Evolutionary conservation across 352 stramenopile species (phyloP).

Genomic region (Pseudoperonospora humuli): DNA sequence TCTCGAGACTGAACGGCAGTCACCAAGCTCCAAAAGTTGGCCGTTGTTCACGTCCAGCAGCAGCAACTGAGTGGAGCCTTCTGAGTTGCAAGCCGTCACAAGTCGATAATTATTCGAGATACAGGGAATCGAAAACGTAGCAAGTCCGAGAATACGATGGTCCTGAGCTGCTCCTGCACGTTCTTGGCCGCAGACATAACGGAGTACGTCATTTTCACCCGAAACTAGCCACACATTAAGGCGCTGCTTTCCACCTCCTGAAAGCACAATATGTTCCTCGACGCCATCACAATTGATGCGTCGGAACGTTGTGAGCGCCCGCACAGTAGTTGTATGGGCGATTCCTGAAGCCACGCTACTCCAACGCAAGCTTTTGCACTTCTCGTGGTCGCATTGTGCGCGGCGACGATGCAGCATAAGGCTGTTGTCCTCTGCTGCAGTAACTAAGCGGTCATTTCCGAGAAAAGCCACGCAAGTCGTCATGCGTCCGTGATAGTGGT

Average conservation of each 20-base stretch:
- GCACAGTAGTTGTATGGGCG: slow-evolving; percentile 77
- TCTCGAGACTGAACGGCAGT: slow-evolving; percentile 44
- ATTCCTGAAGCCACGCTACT: slow-evolving; percentile 41
- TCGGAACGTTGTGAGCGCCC: slow-evolving; percentile 47
- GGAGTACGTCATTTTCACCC: slow-evolving; percentile 25
- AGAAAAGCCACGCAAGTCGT: slow-evolving; percentile 54
- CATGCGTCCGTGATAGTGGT: slow-evolving; percentile 69
- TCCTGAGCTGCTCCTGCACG: slow-evolving; percentile 52
- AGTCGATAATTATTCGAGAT: slow-evolving; percentile 31
- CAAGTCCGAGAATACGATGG: slow-evolving; percentile 74
- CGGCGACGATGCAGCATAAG: slow-evolving; percentile 56
- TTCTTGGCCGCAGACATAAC: slow-evolving; percentile 60
- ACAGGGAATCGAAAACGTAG: slow-evolving; percentile 36
- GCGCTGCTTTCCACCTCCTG: slow-evolving; percentile 73
- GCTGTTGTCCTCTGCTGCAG: slow-evolving; percentile 75
- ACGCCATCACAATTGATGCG: slow-evolving; percentile 9
- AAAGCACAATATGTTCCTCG: slow-evolving; percentile 47
- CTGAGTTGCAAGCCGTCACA: slow-evolving; percentile 66
- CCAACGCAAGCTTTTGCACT: slow-evolving; percentile 24
- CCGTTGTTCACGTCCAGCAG: slow-evolving; percentile 37
- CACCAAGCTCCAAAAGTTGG: slow-evolving; percentile 36
- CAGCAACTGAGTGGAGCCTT: slow-evolving; percentile 58
- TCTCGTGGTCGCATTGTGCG: background rate
- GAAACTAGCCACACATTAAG: slow-evolving; percentile 67
- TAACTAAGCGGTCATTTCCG: slow-evolving; percentile 39